These are phyloP conservation scores for Oropetium thomaeum DNA, from an alignment of 176 grass and related monocot genomes.

Conservation along the genomic window DNA sequence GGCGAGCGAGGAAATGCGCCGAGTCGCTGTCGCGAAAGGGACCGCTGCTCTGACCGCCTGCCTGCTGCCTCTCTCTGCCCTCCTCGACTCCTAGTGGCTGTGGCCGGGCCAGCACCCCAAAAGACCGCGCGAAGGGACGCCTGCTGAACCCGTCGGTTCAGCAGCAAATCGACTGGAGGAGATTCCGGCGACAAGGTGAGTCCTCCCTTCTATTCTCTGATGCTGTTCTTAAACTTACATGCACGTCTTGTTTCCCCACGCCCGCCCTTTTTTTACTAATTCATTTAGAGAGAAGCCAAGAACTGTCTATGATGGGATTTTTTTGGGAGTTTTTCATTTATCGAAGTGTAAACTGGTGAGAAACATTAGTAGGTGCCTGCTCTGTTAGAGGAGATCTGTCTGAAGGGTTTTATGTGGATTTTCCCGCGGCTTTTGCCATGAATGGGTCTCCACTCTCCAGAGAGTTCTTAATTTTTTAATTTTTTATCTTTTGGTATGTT, in stretches of 20 bases:
- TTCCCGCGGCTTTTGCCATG: not conserved
- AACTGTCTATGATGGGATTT: not conserved
- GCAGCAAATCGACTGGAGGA: not conserved
- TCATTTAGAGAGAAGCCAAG: not conserved
- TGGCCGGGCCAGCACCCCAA: slow-evolving; percentile 25
- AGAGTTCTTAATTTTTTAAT: too few relatives aligned
- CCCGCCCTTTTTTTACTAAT: not conserved
- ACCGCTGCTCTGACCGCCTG: slow-evolving; percentile 24
- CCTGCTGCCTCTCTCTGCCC: not conserved
- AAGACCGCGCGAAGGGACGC: not conserved
- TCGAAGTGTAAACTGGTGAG: not conserved
- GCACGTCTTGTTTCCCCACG: not conserved
- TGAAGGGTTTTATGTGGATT: not conserved
- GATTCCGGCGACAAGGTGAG: not conserved
- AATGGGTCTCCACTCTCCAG: too few relatives aligned
- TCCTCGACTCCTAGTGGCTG: too few relatives aligned
- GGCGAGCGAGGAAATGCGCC: not conserved
- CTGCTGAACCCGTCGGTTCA: not conserved
- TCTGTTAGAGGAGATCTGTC: not conserved
- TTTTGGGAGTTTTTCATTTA: not conserved
- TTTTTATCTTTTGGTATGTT: too few relatives aligned
- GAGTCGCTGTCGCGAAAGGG: slow-evolving; percentile 36
- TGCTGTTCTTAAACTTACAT: not conserved
- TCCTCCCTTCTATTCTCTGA: not conserved
- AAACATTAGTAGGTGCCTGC: not conserved